Conservation (phyloP, 208 protist genomes). For the Kentomonas sorsogonicus region DNA sequence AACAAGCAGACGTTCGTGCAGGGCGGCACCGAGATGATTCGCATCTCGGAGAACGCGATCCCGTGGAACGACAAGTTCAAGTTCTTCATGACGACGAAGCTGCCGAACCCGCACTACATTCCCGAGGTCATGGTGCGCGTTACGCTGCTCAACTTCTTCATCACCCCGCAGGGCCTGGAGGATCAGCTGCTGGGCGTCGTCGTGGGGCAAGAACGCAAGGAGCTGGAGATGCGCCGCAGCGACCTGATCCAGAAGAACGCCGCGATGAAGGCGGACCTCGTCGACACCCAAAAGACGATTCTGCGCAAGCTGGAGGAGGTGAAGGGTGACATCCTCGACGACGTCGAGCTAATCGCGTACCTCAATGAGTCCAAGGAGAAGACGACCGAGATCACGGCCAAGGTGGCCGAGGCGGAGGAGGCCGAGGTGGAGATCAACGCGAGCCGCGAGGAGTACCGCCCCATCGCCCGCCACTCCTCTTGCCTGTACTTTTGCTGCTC, state of each 20-base stretch:
- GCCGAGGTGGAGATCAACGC: slow-evolving; percentile 96
- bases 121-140: slow-evolving; percentile 97
- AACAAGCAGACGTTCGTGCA: slow-evolving; percentile 93
- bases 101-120: slow-evolving; percentile 96
- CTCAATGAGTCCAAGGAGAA: slow-evolving; percentile 95
- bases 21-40: slow-evolving; percentile 93
- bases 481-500: slow-evolving; percentile 98
- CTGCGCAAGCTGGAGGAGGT: slow-evolving; percentile 94
- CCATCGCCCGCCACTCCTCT: slow-evolving; percentile 92
- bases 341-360: slow-evolving; percentile 96
- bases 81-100: slow-evolving; percentile 98
- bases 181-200: slow-evolving; percentile 97
- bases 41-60: slow-evolving; percentile 94
- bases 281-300: slow-evolving; percentile 96
- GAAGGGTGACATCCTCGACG: slow-evolving; percentile 95
- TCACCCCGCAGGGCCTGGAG: slow-evolving; percentile 96
- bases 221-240: slow-evolving; percentile 94
- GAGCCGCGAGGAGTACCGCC: slow-evolving; percentile 93
- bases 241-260: slow-evolving; percentile 95
- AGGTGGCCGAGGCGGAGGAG: slow-evolving; percentile 94
- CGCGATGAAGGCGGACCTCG: slow-evolving; percentile 94
- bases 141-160: slow-evolving; percentile 98
- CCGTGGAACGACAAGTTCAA: slow-evolving; percentile 96
- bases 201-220: slow-evolving; percentile 95
- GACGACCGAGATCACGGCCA: slow-evolving; percentile 88